Base-by-base conservation (phyloP, 2,329 filamentous ascomycete genomes). In the Dothidotthia symphoricarpi region DNA sequence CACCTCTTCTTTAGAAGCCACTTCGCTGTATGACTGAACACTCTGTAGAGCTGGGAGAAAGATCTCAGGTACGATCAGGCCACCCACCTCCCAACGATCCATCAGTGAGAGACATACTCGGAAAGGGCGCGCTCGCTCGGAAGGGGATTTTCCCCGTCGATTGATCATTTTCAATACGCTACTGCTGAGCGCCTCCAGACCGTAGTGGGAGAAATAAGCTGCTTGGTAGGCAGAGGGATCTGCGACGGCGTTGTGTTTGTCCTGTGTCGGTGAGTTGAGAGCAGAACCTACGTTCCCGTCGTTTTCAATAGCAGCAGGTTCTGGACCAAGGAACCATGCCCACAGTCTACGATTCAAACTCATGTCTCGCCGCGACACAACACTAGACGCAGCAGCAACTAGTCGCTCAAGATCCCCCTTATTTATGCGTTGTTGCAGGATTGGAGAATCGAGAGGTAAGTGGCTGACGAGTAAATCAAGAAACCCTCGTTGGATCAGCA, bases 51-150 rank as follows among this genome's bases (percentile, higher is more conserved):
- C 83, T 3, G 90, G 86, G 11, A 96, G 73, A 59, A 98, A 97
- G 11, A 97, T 80, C 44, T 88, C 83, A 0, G 90, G 87, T 2
- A 97, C 85, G 31, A 98, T 82, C 13, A 91, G 75, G 1, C 88
- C 88, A 19, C 93, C 93, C 49, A 98, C 91, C 64, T 98, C 93
- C 90, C 89, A 97, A 41, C 90, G 83, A 68, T 98, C 93, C 93
- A 98, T 97, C 35, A 98, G 74, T 12, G 94, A 96, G 2, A 97
- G 76, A 57, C 89, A 94, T 47, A 97, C 88, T 39, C 90, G 83
- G 61, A 95, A 96, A 0, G 93, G 91, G 26, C 83, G 82, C 14
- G 89, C 88, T 61, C 83, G 78, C 57, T 94, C 88, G 0, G 77
- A 66, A 1, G 85, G 77, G 37, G 73, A 73, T 4, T 57, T 63